A percentile compares a stretch with the other conserved stretches of the same genome.
Evolutionary conservation across 2,329 filamentous ascomycete species (phyloP).

Genomic region (Colletotrichum incanum): DNA sequence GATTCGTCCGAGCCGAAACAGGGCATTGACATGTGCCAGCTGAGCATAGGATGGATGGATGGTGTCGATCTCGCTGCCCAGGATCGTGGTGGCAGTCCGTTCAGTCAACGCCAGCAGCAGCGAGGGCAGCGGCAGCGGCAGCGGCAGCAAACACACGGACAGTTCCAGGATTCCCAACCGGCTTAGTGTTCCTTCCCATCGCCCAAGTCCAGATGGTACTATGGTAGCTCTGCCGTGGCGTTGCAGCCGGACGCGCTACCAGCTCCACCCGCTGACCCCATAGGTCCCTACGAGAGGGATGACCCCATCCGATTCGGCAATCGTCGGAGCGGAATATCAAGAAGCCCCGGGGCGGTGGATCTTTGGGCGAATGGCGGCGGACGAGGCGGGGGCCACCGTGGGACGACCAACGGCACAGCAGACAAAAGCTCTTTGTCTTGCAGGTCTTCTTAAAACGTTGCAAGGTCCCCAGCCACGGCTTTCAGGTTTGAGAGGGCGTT

Average conservation of each 20-base stretch:
- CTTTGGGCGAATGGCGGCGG: neutral
- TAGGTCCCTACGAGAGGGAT: neutral
- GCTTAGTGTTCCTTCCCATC: conserved; percentile 7
- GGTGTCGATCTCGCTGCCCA: conserved; percentile 20
- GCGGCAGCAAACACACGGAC: conserved; percentile 15
- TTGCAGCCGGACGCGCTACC: conserved; percentile 23
- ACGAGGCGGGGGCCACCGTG: neutral
- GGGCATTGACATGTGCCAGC: conserved; percentile 43
- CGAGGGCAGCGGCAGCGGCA: conserved; percentile 16
- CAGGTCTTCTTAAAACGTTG: neutral
- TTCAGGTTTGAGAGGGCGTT: neutral
- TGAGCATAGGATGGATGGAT: conserved; percentile 35
- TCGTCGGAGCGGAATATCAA: conserved; percentile 25
- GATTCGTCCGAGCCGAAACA: conserved; percentile 42
- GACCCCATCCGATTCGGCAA: conserved; percentile 25
- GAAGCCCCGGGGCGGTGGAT: neutral
- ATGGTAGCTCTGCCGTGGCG: conserved; percentile 28
- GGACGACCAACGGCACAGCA: neutral
- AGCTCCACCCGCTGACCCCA: conserved; percentile 25
- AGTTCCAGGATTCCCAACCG: conserved; percentile 10
- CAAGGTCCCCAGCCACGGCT: neutral
- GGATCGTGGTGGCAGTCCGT: conserved; percentile 6
- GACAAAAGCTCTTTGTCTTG: neutral
- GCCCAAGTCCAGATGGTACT: conserved; percentile 2
- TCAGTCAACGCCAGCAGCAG: conserved; percentile 9